phyloP scores from a whole-genome alignment of 805 yeast genomes.

The Clavispora asparagi region DNA sequence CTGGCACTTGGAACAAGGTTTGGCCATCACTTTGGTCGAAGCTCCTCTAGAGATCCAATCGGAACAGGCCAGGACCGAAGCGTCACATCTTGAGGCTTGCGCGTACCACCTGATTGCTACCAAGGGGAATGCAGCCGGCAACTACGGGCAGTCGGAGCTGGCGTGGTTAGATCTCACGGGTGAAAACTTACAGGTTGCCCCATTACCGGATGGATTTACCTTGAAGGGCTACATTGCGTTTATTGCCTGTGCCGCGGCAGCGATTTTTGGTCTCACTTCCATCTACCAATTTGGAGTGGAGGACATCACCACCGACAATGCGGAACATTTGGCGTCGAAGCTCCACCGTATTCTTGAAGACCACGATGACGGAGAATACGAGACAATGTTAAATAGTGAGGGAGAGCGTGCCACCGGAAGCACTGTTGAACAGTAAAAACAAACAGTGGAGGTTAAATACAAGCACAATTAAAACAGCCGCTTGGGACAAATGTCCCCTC shows the following conservation, averaged over 20 bases:
- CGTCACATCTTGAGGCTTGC: conserved; percentile 49
- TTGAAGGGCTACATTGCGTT: conserved; percentile 64
- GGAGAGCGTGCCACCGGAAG: neutral
- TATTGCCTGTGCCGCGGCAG: conserved; percentile 46
- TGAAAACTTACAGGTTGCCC: conserved; percentile 53
- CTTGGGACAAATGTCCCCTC: too few species aligned
- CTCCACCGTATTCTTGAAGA: conserved; percentile 27
- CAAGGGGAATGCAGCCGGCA: conserved; percentile 68
- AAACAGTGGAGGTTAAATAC: too few species aligned
- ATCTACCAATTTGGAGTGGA: conserved; percentile 63
- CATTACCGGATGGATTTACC: conserved; percentile 70
- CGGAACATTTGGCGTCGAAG: conserved; percentile 34
- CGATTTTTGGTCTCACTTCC: conserved; percentile 54
- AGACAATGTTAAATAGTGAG: conserved; percentile 4
- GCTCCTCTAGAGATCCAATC: conserved; percentile 53
- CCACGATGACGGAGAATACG: conserved; percentile 16
- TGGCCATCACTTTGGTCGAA: conserved; percentile 67
- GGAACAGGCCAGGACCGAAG: conserved; percentile 28
- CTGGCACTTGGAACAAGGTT: conserved; percentile 80
- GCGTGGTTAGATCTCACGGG: conserved; percentile 57
- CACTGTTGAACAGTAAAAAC: neutral
- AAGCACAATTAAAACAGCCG: too few species aligned
- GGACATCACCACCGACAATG: conserved; percentile 50
- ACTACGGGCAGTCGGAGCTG: conserved; percentile 37
- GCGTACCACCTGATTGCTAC: conserved; percentile 38